These are phyloP conservation scores for Phlyctochytrium planicorne DNA, from an alignment of 192 early-diverging fungal species.

Conservation along the genomic window DNA sequence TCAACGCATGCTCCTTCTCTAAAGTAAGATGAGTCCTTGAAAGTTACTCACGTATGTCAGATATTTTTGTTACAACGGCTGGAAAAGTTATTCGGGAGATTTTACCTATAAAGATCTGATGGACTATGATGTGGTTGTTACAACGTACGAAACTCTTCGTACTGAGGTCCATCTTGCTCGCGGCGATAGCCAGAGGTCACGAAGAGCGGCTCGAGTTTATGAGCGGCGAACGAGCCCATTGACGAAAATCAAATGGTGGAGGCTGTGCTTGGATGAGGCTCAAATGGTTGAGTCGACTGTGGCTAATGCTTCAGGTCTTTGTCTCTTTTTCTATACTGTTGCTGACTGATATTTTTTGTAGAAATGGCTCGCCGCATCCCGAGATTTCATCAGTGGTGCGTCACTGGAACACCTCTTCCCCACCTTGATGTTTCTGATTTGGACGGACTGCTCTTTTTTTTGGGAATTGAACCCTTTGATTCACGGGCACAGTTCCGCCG, in stretches of 20 bases:
- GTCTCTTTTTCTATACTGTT: neutral
- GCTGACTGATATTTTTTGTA: neutral
- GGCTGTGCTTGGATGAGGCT: conserved; percentile 66
- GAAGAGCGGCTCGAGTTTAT: conserved; percentile 39
- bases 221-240: conserved; percentile 43
- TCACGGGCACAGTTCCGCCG: neutral
- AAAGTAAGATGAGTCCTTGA: neutral
- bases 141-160: conserved; percentile 54
- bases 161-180: conserved; percentile 53
- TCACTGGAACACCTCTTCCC: conserved; percentile 61
- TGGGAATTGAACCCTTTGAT: conserved; percentile 39
- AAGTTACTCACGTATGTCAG: neutral
- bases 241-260: conserved; percentile 55
- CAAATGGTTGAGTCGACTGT: conserved; percentile 61
- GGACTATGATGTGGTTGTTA: conserved; percentile 59
- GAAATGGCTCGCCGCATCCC: conserved; percentile 61
- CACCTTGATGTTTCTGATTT: conserved; percentile 47
- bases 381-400: conserved; percentile 58
- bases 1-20: conserved; percentile 52
- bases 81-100: neutral
- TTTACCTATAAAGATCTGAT: conserved; percentile 23
- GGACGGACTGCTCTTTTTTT: conserved; percentile 50
- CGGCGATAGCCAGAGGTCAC: conserved; percentile 35
- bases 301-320: conserved; percentile 31
- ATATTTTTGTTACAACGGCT: conserved; percentile 42